A percentile compares a stretch with the other conserved stretches of the same genome.
phyloP scores from a whole-genome alignment of 1,284 basidiomycete species.

The Cutaneotrichosporon curvatum region DNA sequence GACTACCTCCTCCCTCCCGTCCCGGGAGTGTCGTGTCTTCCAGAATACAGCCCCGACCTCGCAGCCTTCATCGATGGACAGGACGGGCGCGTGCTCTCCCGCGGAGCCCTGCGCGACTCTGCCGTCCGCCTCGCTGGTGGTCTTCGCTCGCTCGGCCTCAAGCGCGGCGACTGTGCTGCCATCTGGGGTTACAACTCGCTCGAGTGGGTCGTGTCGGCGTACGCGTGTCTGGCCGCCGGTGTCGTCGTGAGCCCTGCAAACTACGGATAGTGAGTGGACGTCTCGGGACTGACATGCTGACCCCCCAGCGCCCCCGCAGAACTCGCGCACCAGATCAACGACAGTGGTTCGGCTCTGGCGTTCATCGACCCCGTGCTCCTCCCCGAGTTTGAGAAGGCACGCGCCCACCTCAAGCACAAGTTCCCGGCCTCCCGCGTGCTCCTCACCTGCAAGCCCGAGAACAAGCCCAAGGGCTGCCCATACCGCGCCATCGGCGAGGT shows the following conservation, averaged over 20 bases:
- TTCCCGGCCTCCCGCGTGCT: conserved; percentile 22
- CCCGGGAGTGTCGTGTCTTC: conserved; percentile 2
- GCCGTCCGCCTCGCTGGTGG: conserved; percentile 56
- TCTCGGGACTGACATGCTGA: conserved; percentile 49
- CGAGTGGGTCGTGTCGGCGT: conserved; percentile 57
- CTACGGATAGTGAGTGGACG: conserved; percentile 33
- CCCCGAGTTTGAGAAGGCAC: conserved; percentile 26
- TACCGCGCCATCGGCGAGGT: conserved; percentile 10
- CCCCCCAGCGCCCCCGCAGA: conserved; percentile 37
- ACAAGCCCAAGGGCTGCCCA: conserved; percentile 13
- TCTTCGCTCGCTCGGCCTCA: conserved; percentile 39
- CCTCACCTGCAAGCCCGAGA: conserved; percentile 22
- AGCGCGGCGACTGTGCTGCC: conserved; percentile 33
- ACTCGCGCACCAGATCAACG: conserved; percentile 44
- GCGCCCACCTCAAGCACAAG: conserved; percentile 10
- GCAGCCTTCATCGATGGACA: conserved; percentile 63
- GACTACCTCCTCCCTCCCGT: conserved; percentile 11
- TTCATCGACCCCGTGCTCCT: conserved; percentile 55
- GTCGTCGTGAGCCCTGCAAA: conserved; percentile 37
- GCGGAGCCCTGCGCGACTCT: conserved; percentile 54
- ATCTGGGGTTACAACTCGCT: conserved; percentile 53
- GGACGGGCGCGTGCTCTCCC: conserved; percentile 55
- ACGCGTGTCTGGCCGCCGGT: conserved; percentile 49
- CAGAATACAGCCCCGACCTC: conserved; percentile 22
- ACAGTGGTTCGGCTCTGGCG: conserved; percentile 54